These are phyloP conservation scores for Alloteropsis angusta DNA, from an alignment of 202 grass and related monocot species.

Conservation along the genomic window DNA sequence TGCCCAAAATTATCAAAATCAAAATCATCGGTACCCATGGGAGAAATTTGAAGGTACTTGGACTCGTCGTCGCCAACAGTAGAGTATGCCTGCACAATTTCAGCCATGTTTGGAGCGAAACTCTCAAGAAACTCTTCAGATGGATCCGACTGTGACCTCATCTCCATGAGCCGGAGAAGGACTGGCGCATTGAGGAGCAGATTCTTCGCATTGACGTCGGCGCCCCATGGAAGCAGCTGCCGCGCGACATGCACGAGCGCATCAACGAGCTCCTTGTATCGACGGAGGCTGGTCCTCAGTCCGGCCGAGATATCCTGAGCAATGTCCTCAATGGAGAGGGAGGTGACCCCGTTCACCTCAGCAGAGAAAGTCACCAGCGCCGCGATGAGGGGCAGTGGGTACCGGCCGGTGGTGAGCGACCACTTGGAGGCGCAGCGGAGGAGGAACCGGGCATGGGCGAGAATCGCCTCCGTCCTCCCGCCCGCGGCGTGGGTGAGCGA, in stretches of 20 bases:
- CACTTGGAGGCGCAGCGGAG: conserved; percentile 71
- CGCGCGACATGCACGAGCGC: conserved; percentile 46
- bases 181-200: conserved; percentile 52
- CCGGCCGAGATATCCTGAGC: conserved; percentile 48
- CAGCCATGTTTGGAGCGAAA: conserved; percentile 33
- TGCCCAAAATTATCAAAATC: conserved; percentile 24
- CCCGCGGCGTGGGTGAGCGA: conserved; percentile 4
- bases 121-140: conserved; percentile 37
- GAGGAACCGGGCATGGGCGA: conserved; percentile 65
- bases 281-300: conserved; percentile 32
- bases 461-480: conserved; percentile 37
- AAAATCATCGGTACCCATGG: not conserved
- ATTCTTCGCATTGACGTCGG: conserved; percentile 67
- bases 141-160: conserved; percentile 35
- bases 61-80: conserved; percentile 28
- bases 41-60: conserved; percentile 47
- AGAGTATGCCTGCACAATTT: conserved; percentile 32
- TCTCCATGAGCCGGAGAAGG: conserved; percentile 70
- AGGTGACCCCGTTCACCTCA: conserved; percentile 37
- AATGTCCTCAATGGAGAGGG: conserved; percentile 46
- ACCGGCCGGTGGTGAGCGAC: conserved; percentile 75
- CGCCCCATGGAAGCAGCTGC: conserved; percentile 61
- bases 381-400: conserved; percentile 58
- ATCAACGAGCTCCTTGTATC: conserved; percentile 61
- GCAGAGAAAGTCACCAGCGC: conserved; percentile 46